phyloP scores from a whole-genome alignment of 371 early-diverging fungal genomes.

The Apophysomyces sp. region DNA sequence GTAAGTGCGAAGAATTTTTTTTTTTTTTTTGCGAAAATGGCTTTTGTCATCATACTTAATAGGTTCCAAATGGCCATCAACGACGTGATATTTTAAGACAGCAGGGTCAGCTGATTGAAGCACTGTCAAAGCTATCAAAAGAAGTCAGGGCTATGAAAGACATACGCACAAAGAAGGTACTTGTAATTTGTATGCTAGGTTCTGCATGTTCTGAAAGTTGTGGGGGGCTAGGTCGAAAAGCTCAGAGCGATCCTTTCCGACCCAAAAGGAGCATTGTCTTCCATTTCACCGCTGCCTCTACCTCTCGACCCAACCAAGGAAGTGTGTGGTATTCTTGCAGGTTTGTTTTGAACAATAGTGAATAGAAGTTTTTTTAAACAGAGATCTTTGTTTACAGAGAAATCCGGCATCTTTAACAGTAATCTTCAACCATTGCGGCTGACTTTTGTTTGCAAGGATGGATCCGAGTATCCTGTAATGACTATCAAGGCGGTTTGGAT shows the following conservation, averaged over 20 bases:
- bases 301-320: slow-evolving; percentile 86
- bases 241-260: slow-evolving; percentile 75
- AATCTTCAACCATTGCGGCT: slow-evolving; percentile 83
- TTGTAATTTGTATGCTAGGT: neutral
- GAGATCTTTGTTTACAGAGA: slow-evolving; percentile 43
- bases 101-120: slow-evolving; percentile 83
- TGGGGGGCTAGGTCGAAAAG: slow-evolving; percentile 67
- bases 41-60: neutral
- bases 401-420: slow-evolving; percentile 89
- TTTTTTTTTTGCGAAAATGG: no score
- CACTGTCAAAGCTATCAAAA: slow-evolving; percentile 69
- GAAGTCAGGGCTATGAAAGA: slow-evolving; percentile 79
- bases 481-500: neutral
- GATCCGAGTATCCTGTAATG: slow-evolving; percentile 71
- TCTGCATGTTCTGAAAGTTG: neutral
- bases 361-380: neutral
- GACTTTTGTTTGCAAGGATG: slow-evolving; percentile 79
- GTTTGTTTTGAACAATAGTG: slow-evolving; percentile 30
- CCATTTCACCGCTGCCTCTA: slow-evolving; percentile 78
- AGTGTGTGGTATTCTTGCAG: slow-evolving; percentile 83
- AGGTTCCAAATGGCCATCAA: slow-evolving; percentile 64
- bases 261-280: slow-evolving; percentile 73
- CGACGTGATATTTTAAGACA: slow-evolving; percentile 74
- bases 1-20: no score
- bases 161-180: slow-evolving; percentile 77